Conservation (phyloP, 139 green algal species). For the Axilococcus clingmanii region DNA sequence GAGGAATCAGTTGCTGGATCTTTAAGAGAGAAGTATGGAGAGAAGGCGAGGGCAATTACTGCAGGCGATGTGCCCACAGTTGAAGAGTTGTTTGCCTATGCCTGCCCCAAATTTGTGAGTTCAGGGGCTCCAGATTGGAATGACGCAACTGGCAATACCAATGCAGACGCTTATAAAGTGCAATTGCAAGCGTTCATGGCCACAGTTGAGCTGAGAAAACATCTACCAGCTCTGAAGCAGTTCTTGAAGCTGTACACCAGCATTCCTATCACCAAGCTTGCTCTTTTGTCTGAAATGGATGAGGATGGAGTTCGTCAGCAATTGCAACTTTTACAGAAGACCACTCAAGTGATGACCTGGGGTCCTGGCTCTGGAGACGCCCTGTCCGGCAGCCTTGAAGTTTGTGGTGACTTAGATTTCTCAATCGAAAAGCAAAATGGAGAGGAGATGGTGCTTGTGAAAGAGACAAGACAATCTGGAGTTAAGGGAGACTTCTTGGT, state of each 20-base stretch:
- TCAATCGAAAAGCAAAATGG: conserved; percentile 26
- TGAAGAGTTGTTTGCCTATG: conserved; percentile 91
- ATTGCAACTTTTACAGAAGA: conserved; percentile 47
- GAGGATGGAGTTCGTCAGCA: conserved; percentile 46
- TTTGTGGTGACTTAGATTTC: conserved; percentile 25
- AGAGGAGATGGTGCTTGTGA: conserved; percentile 53
- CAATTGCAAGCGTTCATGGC: conserved; percentile 83
- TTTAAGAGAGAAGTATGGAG: conserved; percentile 53
- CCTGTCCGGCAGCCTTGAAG: conserved; percentile 7
- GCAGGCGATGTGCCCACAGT: conserved; percentile 42
- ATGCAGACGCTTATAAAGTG: conserved; percentile 77
- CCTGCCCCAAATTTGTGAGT: conserved; percentile 95
- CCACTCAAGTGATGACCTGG: conserved; percentile 33
- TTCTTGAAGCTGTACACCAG: conserved; percentile 87
- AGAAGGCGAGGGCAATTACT: conserved; percentile 72
- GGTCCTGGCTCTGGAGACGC: conserved; percentile 30
- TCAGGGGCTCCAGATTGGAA: conserved; percentile 50
- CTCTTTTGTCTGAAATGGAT: conserved; percentile 74
- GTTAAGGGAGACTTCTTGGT: conserved; percentile 53
- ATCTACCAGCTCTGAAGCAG: conserved; percentile 60
- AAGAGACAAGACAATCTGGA: conserved; percentile 25
- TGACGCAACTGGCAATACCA: conserved; percentile 61
- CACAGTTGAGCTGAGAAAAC: conserved; percentile 57
- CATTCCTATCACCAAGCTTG: conserved; percentile 84
- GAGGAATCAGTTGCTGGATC: conserved; percentile 63